Evolutionary conservation across 768 basidiomycete species (phyloP), one percentile per base, ranked within the genome.

Genomic region (Suillus hirtellus): DNA sequence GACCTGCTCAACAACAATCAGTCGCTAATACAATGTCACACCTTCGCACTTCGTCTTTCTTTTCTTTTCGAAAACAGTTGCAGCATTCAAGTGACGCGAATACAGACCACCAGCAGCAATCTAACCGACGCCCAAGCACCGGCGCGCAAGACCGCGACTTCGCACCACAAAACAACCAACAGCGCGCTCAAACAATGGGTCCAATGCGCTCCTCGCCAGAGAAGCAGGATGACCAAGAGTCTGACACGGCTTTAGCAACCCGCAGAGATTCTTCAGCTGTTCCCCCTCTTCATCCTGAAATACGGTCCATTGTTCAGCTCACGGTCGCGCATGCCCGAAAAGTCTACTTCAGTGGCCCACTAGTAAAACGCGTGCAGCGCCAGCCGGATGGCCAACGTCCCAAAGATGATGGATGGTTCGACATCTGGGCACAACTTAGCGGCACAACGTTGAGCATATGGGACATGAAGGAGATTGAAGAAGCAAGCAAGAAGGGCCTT

Each of bases 371-470:
- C 35, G 80, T 92, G 65, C 93, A 95, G 73, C 84, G 89, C n/a
- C 85, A 87, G 65, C 79, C 92, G 1, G 89, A 92, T 72, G 91
- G 93, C 24, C 82, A 87, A 68, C 82, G 80, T 64, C 85, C 89
- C 3, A 89, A 89, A 70, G 89, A 92, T 69, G 90, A 91, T 3
- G 86, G 87, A 1, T 94, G 93, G 91, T 81, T 82, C 12, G 87
- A 94, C 19, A 89, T 95, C 17, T 96, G 92, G 92, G 94, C 89
- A 1, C 94, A 96, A 76, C 80, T 96, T 40, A 89, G 91, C 58
- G 95, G 94, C 4, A 94, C 92, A 6, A 95, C 91, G 24, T 82
- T 96, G 68, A 93, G 92, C 68, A 82, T 95, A 49, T 96, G 94
- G 94, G 92, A 94, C 72, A 95, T 95, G 90, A 86, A 84, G 69